phyloP scores from a whole-genome alignment of 2,329 filamentous ascomycete species.

The Calonectria montana region DNA sequence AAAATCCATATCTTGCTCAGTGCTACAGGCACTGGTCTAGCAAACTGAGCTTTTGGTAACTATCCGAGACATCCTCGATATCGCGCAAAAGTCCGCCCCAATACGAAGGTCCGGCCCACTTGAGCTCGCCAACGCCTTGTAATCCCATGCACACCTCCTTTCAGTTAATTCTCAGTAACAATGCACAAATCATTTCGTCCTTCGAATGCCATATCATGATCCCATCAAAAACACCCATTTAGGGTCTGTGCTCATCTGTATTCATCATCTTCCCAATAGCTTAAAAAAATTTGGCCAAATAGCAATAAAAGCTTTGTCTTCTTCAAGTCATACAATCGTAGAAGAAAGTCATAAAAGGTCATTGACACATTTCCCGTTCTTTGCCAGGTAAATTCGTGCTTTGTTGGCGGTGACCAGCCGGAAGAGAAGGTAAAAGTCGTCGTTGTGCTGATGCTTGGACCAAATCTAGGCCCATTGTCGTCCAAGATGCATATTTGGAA shows the following conservation, averaged over 20 bases:
- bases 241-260: constrained; percentile 40
- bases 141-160: constrained; percentile 39
- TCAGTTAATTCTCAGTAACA: constrained; percentile 38
- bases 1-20: constrained; percentile 37
- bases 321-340: constrained; percentile 57
- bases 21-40: constrained; percentile 40
- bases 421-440: constrained; percentile 45
- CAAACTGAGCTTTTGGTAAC: constrained; percentile 39
- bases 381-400: constrained; percentile 46
- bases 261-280: constrained; percentile 37
- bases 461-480: constrained; percentile 42
- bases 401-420: constrained; percentile 48
- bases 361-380: constrained; percentile 47
- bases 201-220: constrained; percentile 44
- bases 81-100: constrained; percentile 40
- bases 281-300: constrained; percentile 39
- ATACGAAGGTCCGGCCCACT: constrained; percentile 43
- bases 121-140: constrained; percentile 46
- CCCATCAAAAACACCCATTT: constrained; percentile 42
- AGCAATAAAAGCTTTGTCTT: constrained; percentile 46
- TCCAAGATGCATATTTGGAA: constrained; percentile 46
- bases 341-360: constrained; percentile 53
- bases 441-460: constrained; percentile 40
- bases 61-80: constrained; percentile 38
- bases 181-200: constrained; percentile 42